These are phyloP conservation scores for Hyaloperonospora arabidopsidis DNA, from an alignment of 352 stramenopile genomes.

Conservation along the genomic window DNA sequence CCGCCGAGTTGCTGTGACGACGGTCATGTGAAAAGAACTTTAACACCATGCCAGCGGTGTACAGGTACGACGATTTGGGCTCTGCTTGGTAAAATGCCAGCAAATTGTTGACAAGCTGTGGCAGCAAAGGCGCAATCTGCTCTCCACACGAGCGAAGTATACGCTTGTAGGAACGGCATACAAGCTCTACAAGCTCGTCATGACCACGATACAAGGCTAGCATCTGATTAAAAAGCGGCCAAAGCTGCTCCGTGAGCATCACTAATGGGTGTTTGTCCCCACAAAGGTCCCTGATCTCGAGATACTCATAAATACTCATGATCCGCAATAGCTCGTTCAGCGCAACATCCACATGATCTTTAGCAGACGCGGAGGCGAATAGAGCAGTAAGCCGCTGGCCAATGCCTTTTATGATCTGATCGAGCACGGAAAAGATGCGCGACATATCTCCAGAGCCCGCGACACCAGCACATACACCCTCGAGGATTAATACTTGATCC, in stretches of 20 bases:
- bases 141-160: slow-evolving; percentile 66
- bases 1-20: slow-evolving; percentile 23
- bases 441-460: slow-evolving; percentile 38
- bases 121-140: slow-evolving; percentile 59
- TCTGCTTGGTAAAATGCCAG: slow-evolving; percentile 64
- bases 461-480: slow-evolving; percentile 66
- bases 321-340: slow-evolving; percentile 67
- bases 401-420: slow-evolving; percentile 64
- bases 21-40: slow-evolving; percentile 47
- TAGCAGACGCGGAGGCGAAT: slow-evolving; percentile 31
- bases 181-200: slow-evolving; percentile 73
- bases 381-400: slow-evolving; percentile 39
- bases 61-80: slow-evolving; percentile 84
- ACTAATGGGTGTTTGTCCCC: slow-evolving; percentile 42
- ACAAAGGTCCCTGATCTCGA: slow-evolving; percentile 32
- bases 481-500: slow-evolving; percentile 79
- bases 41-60: slow-evolving; percentile 74
- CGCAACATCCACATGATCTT: slow-evolving; percentile 33
- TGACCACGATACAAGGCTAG: slow-evolving; percentile 62
- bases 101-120: slow-evolving; percentile 70
- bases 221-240: slow-evolving; percentile 75
- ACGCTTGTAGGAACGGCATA: slow-evolving; percentile 83
- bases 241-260: slow-evolving; percentile 69
- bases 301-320: slow-evolving; percentile 81
- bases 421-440: slow-evolving; percentile 40